These are phyloP conservation scores for Trichosporon coremiiforme DNA, from an alignment of 1,284 basidiomycete genomes.

Conservation along the genomic window DNA sequence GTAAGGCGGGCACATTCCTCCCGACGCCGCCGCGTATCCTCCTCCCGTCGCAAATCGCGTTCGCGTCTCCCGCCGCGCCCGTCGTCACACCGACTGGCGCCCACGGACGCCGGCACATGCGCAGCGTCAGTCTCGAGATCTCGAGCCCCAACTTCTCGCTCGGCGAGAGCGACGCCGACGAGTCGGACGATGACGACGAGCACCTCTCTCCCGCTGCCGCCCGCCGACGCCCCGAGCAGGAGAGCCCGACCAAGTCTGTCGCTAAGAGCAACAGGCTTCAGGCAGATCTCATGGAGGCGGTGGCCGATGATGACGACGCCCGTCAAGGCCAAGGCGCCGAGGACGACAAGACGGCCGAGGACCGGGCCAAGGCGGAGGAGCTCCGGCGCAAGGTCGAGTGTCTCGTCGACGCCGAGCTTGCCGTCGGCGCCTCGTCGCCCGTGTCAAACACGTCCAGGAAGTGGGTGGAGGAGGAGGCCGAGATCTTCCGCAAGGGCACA, in stretches of 20 bases:
- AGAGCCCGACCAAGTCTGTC: not conserved
- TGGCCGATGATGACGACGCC: slow-evolving; percentile 14
- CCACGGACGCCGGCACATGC: slow-evolving; percentile 41
- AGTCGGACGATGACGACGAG: slow-evolving; percentile 62
- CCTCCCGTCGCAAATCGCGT: slow-evolving; percentile 46
- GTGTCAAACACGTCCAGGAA: slow-evolving; percentile 60
- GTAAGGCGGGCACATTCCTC: slow-evolving; percentile 45
- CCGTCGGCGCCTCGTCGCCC: slow-evolving; percentile 32
- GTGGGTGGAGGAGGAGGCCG: slow-evolving; percentile 85
- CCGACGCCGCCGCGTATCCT: slow-evolving; percentile 45
- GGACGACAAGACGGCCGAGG: not conserved
- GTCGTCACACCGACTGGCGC: slow-evolving; percentile 26
- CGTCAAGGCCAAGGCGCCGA: not conserved
- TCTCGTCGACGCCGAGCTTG: slow-evolving; percentile 29
- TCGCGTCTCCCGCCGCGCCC: slow-evolving; percentile 28
- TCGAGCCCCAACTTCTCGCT: slow-evolving; percentile 67
- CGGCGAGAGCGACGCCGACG: slow-evolving; percentile 62
- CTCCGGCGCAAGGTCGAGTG: slow-evolving; percentile 22
- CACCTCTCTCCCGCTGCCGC: not conserved
- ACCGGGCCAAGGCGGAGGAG: not conserved
- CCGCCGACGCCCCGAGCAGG: not conserved
- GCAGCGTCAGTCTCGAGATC: slow-evolving; percentile 59
- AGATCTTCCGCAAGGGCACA: slow-evolving; percentile 87
- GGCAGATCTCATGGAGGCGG: slow-evolving; percentile 6
- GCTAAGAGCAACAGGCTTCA: slow-evolving; percentile 6